Percentiles rank a stretch among this genome's conserved stretches.
phyloP scores from a whole-genome alignment of 2,329 filamentous ascomycete genomes.

The Xylaria multiplex region DNA sequence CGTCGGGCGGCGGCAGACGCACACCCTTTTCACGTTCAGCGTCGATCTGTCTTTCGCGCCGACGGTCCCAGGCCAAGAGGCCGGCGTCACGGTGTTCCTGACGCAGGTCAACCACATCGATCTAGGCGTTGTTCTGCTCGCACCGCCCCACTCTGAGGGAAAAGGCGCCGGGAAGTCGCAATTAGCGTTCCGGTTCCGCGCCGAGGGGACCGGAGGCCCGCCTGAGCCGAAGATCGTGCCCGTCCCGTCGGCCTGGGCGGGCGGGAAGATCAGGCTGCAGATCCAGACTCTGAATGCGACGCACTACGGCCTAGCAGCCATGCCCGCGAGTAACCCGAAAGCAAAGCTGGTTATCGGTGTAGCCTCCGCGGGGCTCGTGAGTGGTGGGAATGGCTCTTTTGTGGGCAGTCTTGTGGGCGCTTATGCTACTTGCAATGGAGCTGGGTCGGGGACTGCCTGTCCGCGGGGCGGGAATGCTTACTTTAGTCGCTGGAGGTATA shows the following conservation, averaged over 20 bases:
- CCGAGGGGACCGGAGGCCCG: slow-evolving; percentile 41
- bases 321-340: slow-evolving; percentile 36
- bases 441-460: slow-evolving; percentile 44
- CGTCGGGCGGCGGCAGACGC: slow-evolving; percentile 48
- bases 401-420: slow-evolving; percentile 50
- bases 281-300: slow-evolving; percentile 46
- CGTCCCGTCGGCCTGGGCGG: slow-evolving; percentile 43
- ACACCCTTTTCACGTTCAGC: slow-evolving; percentile 48
- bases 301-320: slow-evolving; percentile 47
- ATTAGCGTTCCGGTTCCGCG: slow-evolving; percentile 44
- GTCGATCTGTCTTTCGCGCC: slow-evolving; percentile 48
- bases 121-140: slow-evolving; percentile 46
- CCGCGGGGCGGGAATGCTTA: slow-evolving; percentile 47
- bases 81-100: slow-evolving; percentile 50
- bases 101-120: slow-evolving; percentile 50
- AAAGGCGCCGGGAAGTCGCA: slow-evolving; percentile 7
- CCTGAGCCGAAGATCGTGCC: slow-evolving; percentile 35
- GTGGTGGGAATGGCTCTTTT: slow-evolving; percentile 49
- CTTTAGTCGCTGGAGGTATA: slow-evolving; percentile 46
- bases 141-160: background rate
- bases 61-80: slow-evolving; percentile 44
- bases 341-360: slow-evolving; percentile 41
- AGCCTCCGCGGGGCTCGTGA: slow-evolving; percentile 47
- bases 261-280: slow-evolving; percentile 45
- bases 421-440: slow-evolving; percentile 53